Evolutionary conservation across 176 grass and related monocot species (phyloP).

Genomic region (Carex pumila): DNA sequence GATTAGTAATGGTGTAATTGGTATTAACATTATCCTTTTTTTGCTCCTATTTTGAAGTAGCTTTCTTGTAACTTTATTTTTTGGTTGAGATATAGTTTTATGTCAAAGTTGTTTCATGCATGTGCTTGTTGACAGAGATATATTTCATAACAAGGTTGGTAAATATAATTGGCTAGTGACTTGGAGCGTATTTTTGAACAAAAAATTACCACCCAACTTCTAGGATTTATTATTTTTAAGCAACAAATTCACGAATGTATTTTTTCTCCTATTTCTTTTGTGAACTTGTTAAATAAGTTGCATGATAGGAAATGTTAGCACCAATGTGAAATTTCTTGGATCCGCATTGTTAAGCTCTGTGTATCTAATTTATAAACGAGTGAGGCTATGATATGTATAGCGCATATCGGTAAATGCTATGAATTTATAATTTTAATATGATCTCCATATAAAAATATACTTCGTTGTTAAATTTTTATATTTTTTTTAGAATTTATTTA

Average conservation of each 20-base stretch:
- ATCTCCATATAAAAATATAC: no score
- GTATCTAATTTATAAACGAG: neutral
- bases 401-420: no score
- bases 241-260: no score
- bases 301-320: no score
- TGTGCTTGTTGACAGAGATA: neutral
- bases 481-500: no score
- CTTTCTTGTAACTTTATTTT: neutral
- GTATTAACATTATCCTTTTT: neutral
- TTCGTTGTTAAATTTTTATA: no score
- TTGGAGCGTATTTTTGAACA: neutral
- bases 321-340: no score
- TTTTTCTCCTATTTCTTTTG: no score
- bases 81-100: slow-evolving; percentile 5
- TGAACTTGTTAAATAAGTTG: no score
- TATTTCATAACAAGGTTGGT: neutral
- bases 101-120: neutral
- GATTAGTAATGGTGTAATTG: slow-evolving; percentile 3
- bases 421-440: no score
- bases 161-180: neutral
- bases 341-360: no score
- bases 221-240: neutral
- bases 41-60: neutral
- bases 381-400: no score
- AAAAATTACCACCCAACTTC: neutral